Conservation (phyloP, 192 early-diverging fungal genomes). For the Linnemannia zychae region DNA sequence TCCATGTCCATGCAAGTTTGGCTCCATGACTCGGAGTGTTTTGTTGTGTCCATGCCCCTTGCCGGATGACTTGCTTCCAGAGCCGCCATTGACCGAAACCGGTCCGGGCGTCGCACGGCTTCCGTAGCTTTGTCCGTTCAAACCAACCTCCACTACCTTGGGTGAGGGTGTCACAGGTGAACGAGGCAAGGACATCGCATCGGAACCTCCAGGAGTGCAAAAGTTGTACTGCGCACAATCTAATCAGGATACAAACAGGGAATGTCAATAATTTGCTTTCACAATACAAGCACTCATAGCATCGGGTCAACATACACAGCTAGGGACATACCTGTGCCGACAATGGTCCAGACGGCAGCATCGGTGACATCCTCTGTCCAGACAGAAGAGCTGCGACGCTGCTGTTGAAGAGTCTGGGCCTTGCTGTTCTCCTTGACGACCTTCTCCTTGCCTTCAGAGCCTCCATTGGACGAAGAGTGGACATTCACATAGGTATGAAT, state of each 20-base stretch:
- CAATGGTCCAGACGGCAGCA: slow-evolving; percentile 93
- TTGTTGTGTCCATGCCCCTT: slow-evolving; percentile 29
- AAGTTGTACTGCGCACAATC: slow-evolving; percentile 70
- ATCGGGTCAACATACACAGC: slow-evolving; percentile 50
- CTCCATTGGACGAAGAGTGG: background rate
- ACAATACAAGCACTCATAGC: slow-evolving; percentile 1
- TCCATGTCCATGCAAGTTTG: slow-evolving; percentile 6
- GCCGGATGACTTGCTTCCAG: slow-evolving; percentile 18
- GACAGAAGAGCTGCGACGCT: slow-evolving; percentile 55
- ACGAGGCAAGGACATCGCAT: slow-evolving; percentile 49
- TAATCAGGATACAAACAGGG: background rate
- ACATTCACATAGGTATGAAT: slow-evolving; percentile 21
- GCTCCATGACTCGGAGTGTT: slow-evolving; percentile 22
- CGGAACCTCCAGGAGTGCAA: slow-evolving; percentile 60
- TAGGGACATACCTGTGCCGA: slow-evolving; percentile 78
- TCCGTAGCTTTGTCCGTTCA: slow-evolving; percentile 27
- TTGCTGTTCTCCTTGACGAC: slow-evolving; percentile 33
- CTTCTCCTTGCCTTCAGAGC: slow-evolving; percentile 26
- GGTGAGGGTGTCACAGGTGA: slow-evolving; percentile 49
- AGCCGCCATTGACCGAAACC: slow-evolving; percentile 29
- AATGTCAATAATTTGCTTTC: background rate
- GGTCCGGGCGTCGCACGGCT: slow-evolving; percentile 23
- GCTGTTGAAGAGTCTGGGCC: slow-evolving; percentile 33
- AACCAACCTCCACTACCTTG: slow-evolving; percentile 27
- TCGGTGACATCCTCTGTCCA: slow-evolving; percentile 90